Evolutionary conservation across 2,329 filamentous ascomycete genomes (phyloP).

Genomic region (Microcera coccophila): DNA sequence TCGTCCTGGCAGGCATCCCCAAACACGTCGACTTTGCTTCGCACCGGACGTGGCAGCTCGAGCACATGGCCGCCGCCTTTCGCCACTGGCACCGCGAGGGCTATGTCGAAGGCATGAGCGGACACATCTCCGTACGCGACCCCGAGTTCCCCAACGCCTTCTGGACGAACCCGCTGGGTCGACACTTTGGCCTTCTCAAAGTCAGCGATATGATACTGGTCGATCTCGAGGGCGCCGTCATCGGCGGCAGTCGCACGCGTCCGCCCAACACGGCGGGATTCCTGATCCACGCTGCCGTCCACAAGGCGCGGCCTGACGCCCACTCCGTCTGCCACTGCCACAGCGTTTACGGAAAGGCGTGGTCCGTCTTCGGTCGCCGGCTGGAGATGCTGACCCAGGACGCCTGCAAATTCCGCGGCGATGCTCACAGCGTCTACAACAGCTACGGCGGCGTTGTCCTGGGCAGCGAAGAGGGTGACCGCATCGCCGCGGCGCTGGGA

Average conservation of each 20-base stretch:
- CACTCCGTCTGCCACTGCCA: constrained; percentile 67
- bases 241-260: constrained; percentile 56
- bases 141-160: constrained; percentile 57
- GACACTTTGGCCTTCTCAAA: constrained; percentile 62
- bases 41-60: constrained; percentile 38
- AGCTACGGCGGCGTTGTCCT: constrained; percentile 50
- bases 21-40: constrained; percentile 20
- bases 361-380: constrained; percentile 58
- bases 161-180: constrained; percentile 64
- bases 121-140: constrained; percentile 63
- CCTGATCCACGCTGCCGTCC: constrained; percentile 62
- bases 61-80: constrained; percentile 64
- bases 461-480: constrained; percentile 59
- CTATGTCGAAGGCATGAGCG: constrained; percentile 65
- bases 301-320: constrained; percentile 61
- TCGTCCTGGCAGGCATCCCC: constrained; percentile 24
- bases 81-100: constrained; percentile 63
- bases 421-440: constrained; percentile 61
- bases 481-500: constrained; percentile 61
- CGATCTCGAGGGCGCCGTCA: constrained; percentile 55
- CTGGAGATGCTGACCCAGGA: constrained; percentile 69
- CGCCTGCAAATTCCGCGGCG: constrained; percentile 57
- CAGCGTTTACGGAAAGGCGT: constrained; percentile 61
- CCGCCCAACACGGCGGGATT: constrained; percentile 67
- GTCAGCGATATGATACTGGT: constrained; percentile 67